Evolutionary conservation across 1,139 yeast species (phyloP), one percentile per base, ranked within the genome.

Genomic region (Blastobotrys serpentis): DNA sequence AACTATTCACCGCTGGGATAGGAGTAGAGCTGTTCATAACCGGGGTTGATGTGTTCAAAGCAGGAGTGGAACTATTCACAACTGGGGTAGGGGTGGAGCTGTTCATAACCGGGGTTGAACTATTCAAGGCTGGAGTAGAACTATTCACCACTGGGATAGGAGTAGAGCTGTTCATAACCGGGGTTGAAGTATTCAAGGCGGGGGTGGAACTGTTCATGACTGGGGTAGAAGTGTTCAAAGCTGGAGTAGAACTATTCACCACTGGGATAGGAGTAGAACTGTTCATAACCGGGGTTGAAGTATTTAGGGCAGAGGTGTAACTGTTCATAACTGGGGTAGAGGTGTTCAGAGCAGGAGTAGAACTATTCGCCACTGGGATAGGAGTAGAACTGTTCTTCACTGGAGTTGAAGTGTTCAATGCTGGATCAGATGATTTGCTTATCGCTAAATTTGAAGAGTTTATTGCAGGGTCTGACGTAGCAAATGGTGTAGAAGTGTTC

Each of bases 161-260:
- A 3, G 43, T 38, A 26, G 41, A 32, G 11, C 37, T 32, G 30
- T 41, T 46, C 13, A 34, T 46, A 16, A 46, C 23, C 16, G 46
- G 23, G 2, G 34, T 14, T 13, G 22, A 13, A 23, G 18, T 36
- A 16, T 16, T 18, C n/a, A 18, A 3, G 10, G 11, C 38, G 7
- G 33, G 4, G 4, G 23, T 41, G 11, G 34, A 17, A 5, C 23
- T 33, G 21, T 43, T 43, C n/a, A 14, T 16, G 6, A 43, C 23
- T 11, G 42, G 42, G 11, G 42, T 33, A 2, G 46, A 43, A 19
- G 19, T 29, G 32, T 29, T 29, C 32, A 29, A 7, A 29, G 32
- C 13, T 29, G 32, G 32, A 29, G 26, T 10, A 23, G 10, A 5
- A 23, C n/a, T n/a, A n/a, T 23, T 10, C 26, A 10, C 11, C 7